These are phyloP conservation scores for Setaria viridis DNA, from an alignment of 202 grass and related monocot genomes.

Conservation along the genomic window DNA sequence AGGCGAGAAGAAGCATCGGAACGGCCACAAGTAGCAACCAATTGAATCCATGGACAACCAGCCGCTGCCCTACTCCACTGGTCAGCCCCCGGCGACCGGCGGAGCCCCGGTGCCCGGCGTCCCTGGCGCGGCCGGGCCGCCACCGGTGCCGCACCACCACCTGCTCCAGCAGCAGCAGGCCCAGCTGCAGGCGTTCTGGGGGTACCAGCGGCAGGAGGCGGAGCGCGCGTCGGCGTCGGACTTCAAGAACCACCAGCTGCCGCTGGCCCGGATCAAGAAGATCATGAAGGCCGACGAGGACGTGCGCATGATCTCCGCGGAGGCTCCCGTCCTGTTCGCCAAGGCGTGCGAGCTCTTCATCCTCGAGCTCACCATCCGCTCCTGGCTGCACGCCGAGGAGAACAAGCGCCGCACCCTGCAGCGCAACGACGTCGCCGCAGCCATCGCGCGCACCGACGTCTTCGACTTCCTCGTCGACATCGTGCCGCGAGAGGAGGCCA, in stretches of 20 bases:
- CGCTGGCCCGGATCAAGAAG: slow-evolving; percentile 93
- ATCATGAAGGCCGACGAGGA: slow-evolving; percentile 99
- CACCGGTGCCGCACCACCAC: slow-evolving; percentile 69
- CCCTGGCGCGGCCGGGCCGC: slow-evolving; percentile 29
- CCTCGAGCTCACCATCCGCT: slow-evolving; percentile 96
- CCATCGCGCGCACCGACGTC: slow-evolving; percentile 86
- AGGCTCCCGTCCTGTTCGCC: slow-evolving; percentile 90
- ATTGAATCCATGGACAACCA: slow-evolving; percentile 51
- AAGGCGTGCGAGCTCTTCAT: slow-evolving; percentile 97
- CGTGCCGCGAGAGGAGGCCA: slow-evolving; percentile 85
- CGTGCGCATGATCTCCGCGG: slow-evolving; percentile 96
- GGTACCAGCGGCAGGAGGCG: slow-evolving; percentile 90
- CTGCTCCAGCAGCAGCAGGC: slow-evolving; percentile 87
- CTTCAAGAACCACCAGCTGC: slow-evolving; percentile 98
- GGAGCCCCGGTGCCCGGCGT: slow-evolving; percentile 36
- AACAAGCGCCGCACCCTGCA: slow-evolving; percentile 95
- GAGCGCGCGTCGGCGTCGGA: slow-evolving; percentile 80
- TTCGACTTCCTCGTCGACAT: slow-evolving; percentile 98
- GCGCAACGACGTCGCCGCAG: slow-evolving; percentile 90
- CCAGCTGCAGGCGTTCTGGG: slow-evolving; percentile 93
- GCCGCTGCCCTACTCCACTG: slow-evolving; percentile 48
- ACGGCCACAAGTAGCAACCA: background rate
- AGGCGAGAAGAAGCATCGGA: background rate
- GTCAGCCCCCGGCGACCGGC: slow-evolving; percentile 36
- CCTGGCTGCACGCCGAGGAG: slow-evolving; percentile 96